Conservation (phyloP, 2,329 filamentous ascomycete genomes). For the Cadophora malorum region DNA sequence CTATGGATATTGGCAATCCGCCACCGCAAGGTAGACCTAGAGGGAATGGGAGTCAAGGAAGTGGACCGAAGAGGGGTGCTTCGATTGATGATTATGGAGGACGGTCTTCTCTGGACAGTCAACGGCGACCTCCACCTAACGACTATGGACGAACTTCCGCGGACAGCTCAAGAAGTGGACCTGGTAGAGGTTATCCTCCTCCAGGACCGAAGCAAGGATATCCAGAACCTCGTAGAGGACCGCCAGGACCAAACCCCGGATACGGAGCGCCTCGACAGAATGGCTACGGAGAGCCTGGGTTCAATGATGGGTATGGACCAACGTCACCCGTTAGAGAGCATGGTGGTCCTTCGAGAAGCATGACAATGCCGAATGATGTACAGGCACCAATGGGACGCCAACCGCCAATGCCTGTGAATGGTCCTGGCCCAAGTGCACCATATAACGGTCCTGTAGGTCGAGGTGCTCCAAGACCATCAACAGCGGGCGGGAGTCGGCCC, state of each 20-base stretch:
- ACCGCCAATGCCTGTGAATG: conserved; percentile 38
- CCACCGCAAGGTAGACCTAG: conserved; percentile 24
- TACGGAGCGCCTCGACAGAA: conserved; percentile 39
- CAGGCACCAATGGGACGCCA: conserved; percentile 48
- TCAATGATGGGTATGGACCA: conserved; percentile 36
- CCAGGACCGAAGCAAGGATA: conserved; percentile 39
- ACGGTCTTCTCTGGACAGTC: conserved; percentile 34
- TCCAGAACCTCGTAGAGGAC: conserved; percentile 38
- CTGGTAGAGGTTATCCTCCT: conserved; percentile 37
- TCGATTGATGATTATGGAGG: conserved; percentile 41
- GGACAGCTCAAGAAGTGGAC: conserved; percentile 39
- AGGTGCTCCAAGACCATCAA: conserved; percentile 60
- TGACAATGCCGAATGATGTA: conserved; percentile 64
- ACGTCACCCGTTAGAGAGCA: conserved; percentile 46
- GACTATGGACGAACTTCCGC: conserved; percentile 38
- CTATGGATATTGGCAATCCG: conserved; percentile 40
- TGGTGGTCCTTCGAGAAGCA: conserved; percentile 62
- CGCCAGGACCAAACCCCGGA: conserved; percentile 30
- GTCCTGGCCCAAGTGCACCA: conserved; percentile 48
- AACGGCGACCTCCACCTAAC: conserved; percentile 31
- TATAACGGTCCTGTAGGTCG: conserved; percentile 54
- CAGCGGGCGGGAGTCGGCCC: conserved; percentile 58
- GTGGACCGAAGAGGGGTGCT: conserved; percentile 27
- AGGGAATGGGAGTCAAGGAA: conserved; percentile 37
- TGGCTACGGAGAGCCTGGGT: conserved; percentile 39